Evolutionary conservation across 768 basidiomycete genomes (phyloP).

Genomic region (Cantharellus anzutake): DNA sequence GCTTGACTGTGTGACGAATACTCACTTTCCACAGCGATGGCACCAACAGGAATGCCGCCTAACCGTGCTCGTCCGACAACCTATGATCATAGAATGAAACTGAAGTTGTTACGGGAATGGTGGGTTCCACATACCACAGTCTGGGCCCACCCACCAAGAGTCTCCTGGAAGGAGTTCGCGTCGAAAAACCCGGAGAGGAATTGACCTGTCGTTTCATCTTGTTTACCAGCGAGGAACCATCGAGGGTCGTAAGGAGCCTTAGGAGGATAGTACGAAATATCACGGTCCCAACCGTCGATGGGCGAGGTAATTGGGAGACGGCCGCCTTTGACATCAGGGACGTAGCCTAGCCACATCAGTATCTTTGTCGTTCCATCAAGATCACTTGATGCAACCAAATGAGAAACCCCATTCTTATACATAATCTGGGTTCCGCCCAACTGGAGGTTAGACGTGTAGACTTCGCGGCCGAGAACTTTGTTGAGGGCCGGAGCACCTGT

Average conservation of each 20-base stretch:
- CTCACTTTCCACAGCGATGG: slow-evolving; percentile 82
- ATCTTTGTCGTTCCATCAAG: slow-evolving; percentile 90
- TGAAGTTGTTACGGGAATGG: neutral
- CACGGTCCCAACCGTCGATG: slow-evolving; percentile 76
- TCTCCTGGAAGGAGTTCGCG: slow-evolving; percentile 95
- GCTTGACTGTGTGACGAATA: neutral
- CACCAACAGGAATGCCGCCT: slow-evolving; percentile 92
- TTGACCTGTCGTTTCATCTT: slow-evolving; percentile 55
- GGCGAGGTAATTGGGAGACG: slow-evolving; percentile 55
- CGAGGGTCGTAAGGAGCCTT: slow-evolving; percentile 93
- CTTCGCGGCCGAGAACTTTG: slow-evolving; percentile 96
- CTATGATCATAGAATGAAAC: slow-evolving; percentile 3
- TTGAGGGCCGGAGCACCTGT: slow-evolving; percentile 94
- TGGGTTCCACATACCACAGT: slow-evolving; percentile 40
- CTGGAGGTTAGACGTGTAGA: slow-evolving; percentile 96
- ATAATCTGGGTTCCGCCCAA: slow-evolving; percentile 99
- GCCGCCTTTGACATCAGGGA: slow-evolving; percentile 67
- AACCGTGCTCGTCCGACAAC: slow-evolving; percentile 87
- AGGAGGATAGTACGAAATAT: slow-evolving; percentile 74
- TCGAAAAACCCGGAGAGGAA: slow-evolving; percentile 93
- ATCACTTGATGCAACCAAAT: slow-evolving; percentile 87
- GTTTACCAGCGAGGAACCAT: slow-evolving; percentile 94
- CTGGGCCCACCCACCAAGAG: slow-evolving; percentile 96
- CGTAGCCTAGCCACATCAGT: slow-evolving; percentile 84
- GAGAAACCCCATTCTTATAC: slow-evolving; percentile 99